Evolutionary conservation across 495 filamentous ascomycete species (phyloP).

Genomic region (Penicillium goetzii): DNA sequence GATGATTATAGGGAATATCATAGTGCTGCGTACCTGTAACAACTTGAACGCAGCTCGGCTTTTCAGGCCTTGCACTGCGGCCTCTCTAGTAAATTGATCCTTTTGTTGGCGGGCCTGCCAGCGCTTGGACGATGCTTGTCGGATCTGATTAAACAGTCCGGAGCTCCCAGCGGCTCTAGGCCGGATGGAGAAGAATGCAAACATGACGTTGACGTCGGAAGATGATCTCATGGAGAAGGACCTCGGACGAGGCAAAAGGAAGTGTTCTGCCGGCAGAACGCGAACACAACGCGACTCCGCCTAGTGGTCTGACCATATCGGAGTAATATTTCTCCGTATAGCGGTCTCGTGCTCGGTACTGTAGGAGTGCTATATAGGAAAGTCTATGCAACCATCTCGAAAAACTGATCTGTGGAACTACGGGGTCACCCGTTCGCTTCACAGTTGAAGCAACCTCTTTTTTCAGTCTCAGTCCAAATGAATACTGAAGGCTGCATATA

Average conservation of each 20-base stretch:
- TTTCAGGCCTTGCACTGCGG: slow-evolving; percentile 75
- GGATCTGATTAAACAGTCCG: slow-evolving; percentile 16
- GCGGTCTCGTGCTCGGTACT: no score
- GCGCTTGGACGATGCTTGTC: slow-evolving; percentile 68
- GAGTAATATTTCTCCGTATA: no score
- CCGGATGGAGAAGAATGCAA: slow-evolving; percentile 10
- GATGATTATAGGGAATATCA: not conserved
- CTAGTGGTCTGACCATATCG: no score
- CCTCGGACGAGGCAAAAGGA: not conserved
- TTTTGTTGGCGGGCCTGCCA: slow-evolving; percentile 79
- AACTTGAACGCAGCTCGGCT: slow-evolving; percentile 93
- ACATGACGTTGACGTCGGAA: slow-evolving; percentile 8
- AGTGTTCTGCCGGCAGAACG: slow-evolving; percentile 7
- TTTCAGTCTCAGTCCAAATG: no score
- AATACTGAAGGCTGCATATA: no score
- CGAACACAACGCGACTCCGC: not conserved
- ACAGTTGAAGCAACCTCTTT: no score
- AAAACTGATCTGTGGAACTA: no score
- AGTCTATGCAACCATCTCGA: no score
- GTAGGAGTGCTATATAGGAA: no score
- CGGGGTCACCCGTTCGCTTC: no score
- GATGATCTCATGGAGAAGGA: slow-evolving; percentile 6
- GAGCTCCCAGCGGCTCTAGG: not conserved
- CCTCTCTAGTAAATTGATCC: slow-evolving; percentile 71
- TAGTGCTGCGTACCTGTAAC: slow-evolving; percentile 60